A percentile compares a stretch with the other conserved stretches of the same genome.
These are phyloP conservation scores for Fraxinus latifolia DNA, from an alignment of 305 asterid species.

Conservation along the genomic window DNA sequence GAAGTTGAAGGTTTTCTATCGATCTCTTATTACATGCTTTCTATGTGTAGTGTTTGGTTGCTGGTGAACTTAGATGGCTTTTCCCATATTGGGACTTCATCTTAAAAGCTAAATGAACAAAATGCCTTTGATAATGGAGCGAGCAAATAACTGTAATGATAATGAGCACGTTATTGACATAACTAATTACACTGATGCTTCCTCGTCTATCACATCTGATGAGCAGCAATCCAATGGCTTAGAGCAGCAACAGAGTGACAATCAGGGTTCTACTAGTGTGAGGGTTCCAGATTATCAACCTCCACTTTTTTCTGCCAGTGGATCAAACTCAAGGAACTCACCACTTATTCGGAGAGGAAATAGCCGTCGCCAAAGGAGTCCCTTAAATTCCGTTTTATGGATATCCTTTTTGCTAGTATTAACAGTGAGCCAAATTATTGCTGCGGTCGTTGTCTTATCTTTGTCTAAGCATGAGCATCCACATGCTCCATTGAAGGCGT, in stretches of 20 bases:
- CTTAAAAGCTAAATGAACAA: constrained; percentile 45
- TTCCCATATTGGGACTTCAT: constrained; percentile 56
- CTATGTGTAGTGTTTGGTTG: constrained; percentile 34
- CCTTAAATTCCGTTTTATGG: constrained; percentile 76
- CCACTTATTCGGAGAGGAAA: constrained; percentile 62
- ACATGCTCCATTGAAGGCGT: constrained; percentile 63
- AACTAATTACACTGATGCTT: constrained; percentile 46
- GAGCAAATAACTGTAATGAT: constrained; percentile 32
- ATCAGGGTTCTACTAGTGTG: constrained; percentile 63
- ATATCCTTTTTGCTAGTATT: constrained; percentile 73
- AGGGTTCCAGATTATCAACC: constrained; percentile 52
- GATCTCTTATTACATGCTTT: constrained; percentile 43
- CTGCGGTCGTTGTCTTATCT: constrained; percentile 67
- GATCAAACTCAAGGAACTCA: constrained; percentile 55
- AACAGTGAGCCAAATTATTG: constrained; percentile 74
- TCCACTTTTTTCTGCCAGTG: constrained; percentile 47
- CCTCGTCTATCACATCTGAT: constrained; percentile 55
- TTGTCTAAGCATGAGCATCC: constrained; percentile 78
- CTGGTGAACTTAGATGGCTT: constrained; percentile 51
- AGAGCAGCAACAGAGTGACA: constrained; percentile 48
- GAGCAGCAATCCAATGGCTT: constrained; percentile 41
- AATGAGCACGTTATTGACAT: constrained; percentile 66
- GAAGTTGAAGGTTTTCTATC: constrained; percentile 17
- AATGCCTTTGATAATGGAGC: constrained; percentile 63
- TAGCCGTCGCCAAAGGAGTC: constrained; percentile 62